A percentile compares a stretch with the other conserved stretches of the same genome.
Evolutionary conservation across 371 early-diverging fungal species (phyloP).

Genomic region (Circinella minor): DNA sequence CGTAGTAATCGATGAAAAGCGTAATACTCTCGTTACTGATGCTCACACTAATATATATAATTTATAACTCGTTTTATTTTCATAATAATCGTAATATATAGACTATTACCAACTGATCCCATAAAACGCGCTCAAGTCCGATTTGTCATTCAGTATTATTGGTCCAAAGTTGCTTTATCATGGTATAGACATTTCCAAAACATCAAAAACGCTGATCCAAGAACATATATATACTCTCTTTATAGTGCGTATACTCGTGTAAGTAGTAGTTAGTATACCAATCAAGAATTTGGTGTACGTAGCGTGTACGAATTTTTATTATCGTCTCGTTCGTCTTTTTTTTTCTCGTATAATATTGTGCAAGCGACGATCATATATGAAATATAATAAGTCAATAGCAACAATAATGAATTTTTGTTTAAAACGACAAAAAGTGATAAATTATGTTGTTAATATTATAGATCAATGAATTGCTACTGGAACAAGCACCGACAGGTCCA

Average conservation of each 20-base stretch:
- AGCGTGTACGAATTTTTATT: too few relatives aligned
- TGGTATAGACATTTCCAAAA: background rate
- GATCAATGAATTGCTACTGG: constrained; percentile 39
- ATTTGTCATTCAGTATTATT: constrained; percentile 61
- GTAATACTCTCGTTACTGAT: too few relatives aligned
- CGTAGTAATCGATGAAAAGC: background rate
- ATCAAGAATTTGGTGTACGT: too few relatives aligned
- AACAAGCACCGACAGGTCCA: constrained; percentile 59
- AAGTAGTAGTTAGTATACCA: constrained; percentile 11
- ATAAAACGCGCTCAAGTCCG: constrained; percentile 51
- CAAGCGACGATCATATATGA: too few relatives aligned
- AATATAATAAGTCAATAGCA: too few relatives aligned
- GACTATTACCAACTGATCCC: constrained; percentile 48
- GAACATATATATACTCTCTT: constrained; percentile 23
- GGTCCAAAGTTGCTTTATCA: constrained; percentile 29
- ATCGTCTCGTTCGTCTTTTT: too few relatives aligned
- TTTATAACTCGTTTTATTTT: too few relatives aligned
- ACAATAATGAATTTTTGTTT: too few relatives aligned
- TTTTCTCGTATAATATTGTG: too few relatives aligned
- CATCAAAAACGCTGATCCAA: background rate
- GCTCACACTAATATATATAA: too few relatives aligned
- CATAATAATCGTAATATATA: background rate
- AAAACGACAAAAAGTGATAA: too few relatives aligned
- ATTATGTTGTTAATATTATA: background rate
- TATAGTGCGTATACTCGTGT: constrained; percentile 31